These are phyloP conservation scores for Microcos paniculata DNA, from an alignment of 345 rosid species.

Conservation along the genomic window DNA sequence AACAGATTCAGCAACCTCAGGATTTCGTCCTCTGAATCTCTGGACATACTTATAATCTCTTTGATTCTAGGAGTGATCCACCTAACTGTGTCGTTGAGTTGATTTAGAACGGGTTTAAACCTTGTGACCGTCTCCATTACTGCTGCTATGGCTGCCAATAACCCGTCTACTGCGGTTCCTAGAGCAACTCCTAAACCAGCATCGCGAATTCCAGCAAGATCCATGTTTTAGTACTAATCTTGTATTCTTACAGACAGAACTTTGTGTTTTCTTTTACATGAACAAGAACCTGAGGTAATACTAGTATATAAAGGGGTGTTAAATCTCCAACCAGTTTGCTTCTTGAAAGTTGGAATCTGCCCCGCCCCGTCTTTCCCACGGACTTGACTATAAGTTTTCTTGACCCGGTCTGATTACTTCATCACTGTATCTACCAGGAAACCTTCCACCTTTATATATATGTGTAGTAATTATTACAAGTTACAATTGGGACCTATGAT, in stretches of 20 bases:
- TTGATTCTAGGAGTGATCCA: not conserved
- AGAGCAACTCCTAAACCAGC: not conserved
- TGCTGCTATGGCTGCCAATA: not conserved
- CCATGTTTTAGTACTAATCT: not conserved
- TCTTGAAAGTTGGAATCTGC: no score
- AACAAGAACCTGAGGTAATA: not conserved
- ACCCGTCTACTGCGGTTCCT: not conserved
- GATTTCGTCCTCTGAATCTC: not conserved
- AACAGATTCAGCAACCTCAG: not conserved
- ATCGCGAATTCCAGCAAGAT: not conserved
- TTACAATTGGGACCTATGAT: no score
- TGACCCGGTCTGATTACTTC: not conserved
- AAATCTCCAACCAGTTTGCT: not conserved
- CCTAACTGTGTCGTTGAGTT: not conserved
- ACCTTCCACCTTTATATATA: not conserved
- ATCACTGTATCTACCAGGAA: not conserved
- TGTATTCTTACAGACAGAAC: not conserved
- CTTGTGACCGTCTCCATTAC: not conserved
- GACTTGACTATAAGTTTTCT: not conserved
- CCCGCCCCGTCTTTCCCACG: not conserved
- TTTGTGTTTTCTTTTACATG: not conserved
- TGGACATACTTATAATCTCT: constrained; percentile 1
- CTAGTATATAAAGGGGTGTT: not conserved
- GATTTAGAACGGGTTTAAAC: not conserved
- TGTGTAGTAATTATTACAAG: no score